These are phyloP conservation scores for Nepenthes mirabilis DNA, from an alignment of 148 eudicot genomes.

Conservation along the genomic window DNA sequence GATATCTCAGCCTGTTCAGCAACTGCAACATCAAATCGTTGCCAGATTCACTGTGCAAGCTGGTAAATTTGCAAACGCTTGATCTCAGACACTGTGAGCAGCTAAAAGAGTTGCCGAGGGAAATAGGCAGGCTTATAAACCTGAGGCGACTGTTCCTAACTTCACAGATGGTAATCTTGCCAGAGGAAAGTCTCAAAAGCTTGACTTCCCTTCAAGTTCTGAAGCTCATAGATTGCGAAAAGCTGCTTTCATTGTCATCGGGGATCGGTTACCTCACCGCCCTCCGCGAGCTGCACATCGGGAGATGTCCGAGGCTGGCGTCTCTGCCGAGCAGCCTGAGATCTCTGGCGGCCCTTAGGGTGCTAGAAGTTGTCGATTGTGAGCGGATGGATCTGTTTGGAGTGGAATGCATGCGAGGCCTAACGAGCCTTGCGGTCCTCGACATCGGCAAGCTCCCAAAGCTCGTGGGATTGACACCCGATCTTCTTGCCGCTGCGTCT, in stretches of 20 bases:
- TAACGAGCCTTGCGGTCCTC: slow-evolving; percentile 14
- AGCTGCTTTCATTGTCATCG: slow-evolving; percentile 16
- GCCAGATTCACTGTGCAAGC: slow-evolving; percentile 29
- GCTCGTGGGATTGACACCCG: slow-evolving; percentile 17
- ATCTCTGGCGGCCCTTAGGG: slow-evolving; percentile 20
- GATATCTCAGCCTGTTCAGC: slow-evolving; percentile 23
- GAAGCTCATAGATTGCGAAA: slow-evolving; percentile 13
- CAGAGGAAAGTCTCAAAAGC: slow-evolving; percentile 3
- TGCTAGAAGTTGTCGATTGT: slow-evolving; percentile 28
- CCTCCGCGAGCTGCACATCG: slow-evolving; percentile 18
- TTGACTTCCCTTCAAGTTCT: slow-evolving; percentile 16
- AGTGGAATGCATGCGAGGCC: slow-evolving; percentile 24
- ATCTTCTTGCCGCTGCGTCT: slow-evolving; percentile 15
- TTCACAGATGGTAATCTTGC: slow-evolving; percentile 10
- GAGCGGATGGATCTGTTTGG: slow-evolving; percentile 21
- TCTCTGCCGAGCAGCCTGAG: slow-evolving; percentile 23
- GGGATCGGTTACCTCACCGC: slow-evolving; percentile 14
- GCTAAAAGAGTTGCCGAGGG: slow-evolving; percentile 24
- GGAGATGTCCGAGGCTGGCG: slow-evolving; percentile 21
- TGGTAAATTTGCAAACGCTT: slow-evolving; percentile 26
- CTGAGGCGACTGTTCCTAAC: slow-evolving; percentile 24
- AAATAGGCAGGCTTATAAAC: slow-evolving; percentile 15
- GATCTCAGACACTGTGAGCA: slow-evolving; percentile 14
- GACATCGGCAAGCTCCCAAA: slow-evolving; percentile 17
- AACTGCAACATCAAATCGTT: slow-evolving; percentile 23